Conservation (phyloP, 495 filamentous ascomycete genomes). For the Daldinia childiae region DNA sequence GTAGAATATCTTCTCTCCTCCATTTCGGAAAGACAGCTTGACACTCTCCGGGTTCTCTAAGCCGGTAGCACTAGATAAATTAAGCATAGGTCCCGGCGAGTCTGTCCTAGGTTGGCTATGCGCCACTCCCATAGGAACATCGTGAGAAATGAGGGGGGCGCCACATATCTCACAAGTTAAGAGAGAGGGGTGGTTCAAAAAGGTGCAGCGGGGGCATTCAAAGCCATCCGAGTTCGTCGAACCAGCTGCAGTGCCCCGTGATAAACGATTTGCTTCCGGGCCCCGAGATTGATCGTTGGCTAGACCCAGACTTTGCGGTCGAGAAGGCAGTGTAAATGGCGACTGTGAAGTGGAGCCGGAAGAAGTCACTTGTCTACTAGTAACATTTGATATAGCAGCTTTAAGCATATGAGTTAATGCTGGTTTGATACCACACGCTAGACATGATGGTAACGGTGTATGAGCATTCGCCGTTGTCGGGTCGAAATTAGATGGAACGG, state of each 20-base stretch:
- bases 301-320: conserved; percentile 14
- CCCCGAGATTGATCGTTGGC: conserved; percentile 10
- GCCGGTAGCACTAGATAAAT: conserved; percentile 49
- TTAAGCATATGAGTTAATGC: conserved; percentile 82
- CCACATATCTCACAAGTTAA: conserved; percentile 91
- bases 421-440: conserved; percentile 94
- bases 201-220: conserved; percentile 91
- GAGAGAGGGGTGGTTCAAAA: conserved; percentile 90
- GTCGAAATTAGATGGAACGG: conserved; percentile 92
- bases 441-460: conserved; percentile 83
- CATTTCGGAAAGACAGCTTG: conserved; percentile 89
- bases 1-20: conserved; percentile 89
- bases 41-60: conserved; percentile 76
- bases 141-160: conserved; percentile 71
- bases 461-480: conserved; percentile 76
- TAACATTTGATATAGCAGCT: conserved; percentile 76
- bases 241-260: background rate
- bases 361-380: conserved; percentile 57
- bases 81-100: conserved; percentile 80
- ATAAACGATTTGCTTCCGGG: conserved; percentile 8
- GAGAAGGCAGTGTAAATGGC: conserved; percentile 26
- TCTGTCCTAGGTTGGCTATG: conserved; percentile 63
- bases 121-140: conserved; percentile 55
- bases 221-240: conserved; percentile 49
- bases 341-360: conserved; percentile 29